phyloP scores from a whole-genome alignment of 305 asterid species.

The Ilex paraguariensis region DNA sequence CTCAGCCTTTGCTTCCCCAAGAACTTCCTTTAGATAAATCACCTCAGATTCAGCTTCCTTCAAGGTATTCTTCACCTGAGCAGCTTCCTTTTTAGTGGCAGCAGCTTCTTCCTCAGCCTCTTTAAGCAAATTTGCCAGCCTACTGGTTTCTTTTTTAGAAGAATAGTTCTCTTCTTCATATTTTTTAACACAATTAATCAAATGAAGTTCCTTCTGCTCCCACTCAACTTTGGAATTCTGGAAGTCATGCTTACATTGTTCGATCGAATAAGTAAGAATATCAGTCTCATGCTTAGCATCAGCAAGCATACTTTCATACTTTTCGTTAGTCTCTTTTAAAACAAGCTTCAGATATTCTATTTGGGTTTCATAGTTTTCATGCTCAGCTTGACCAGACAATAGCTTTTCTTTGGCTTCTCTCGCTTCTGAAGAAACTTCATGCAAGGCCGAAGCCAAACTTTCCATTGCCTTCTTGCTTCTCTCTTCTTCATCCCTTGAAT shows the following conservation, averaged over 20 bases:
- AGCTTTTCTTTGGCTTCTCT: conserved; percentile 85
- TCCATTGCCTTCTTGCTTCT: conserved; percentile 91
- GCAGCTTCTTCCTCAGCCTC: conserved; percentile 56
- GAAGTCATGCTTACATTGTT: conserved; percentile 53
- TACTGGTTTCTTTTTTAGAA: conserved; percentile 54
- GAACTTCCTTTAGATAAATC: conserved; percentile 64
- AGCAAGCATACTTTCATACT: conserved; percentile 79
- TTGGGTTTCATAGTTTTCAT: conserved; percentile 61
- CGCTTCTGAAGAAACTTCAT: conserved; percentile 89
- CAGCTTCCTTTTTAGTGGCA: conserved; percentile 54
- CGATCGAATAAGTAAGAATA: conserved; percentile 44
- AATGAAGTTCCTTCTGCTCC: conserved; percentile 73
- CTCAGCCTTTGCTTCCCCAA: conserved; percentile 89
- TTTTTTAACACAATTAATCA: conserved; percentile 47
- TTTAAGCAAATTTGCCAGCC: conserved; percentile 55
- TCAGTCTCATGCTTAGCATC: conserved; percentile 75
- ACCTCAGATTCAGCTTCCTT: conserved; percentile 77
- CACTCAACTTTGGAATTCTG: conserved; percentile 47
- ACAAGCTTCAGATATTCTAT: conserved; percentile 81
- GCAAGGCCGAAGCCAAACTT: conserved; percentile 87
- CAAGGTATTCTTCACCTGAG: conserved; percentile 41
- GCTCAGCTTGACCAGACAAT: conserved; percentile 60
- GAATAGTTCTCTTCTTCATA: conserved; percentile 56
- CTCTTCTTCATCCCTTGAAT: conserved; percentile 85
- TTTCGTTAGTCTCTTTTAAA: conserved; percentile 75